Evolutionary conservation across 495 filamentous ascomycete species (phyloP), one percentile per base, ranked within the genome.

Genomic region (Peziza echinospora): DNA sequence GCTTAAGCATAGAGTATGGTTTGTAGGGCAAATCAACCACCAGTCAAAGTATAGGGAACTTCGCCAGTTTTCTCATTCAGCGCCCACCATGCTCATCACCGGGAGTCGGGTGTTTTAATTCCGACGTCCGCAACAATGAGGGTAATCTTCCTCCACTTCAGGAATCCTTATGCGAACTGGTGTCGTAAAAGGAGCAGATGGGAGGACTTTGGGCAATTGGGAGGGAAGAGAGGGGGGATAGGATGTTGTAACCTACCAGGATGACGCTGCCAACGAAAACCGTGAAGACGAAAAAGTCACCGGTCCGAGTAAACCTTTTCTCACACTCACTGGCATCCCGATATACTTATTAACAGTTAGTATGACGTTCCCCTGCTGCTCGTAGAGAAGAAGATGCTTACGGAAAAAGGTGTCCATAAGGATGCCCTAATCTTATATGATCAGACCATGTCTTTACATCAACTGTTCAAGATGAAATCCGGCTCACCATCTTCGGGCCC

Each of bases 391-490:
- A 41, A 24, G 5, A 22, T 19, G 5, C 54, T 58, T 41, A 58
- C 56, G 49, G 39, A 59, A 55, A 47, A 55, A 59, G 10, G 56
- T 55, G 47, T 58, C 56, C 50, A 59, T 49, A 28, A 59, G 43
- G 30, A 59, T 47, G 10, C 56, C 47, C 55, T 58, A 24, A 5
- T 37, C 30, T n/a, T 13, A 5, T 37, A 37, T 37, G 30, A 43
- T 39, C n/a, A 49, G 45, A 17, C 5, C 26, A 21, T 24, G 42
- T 3, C 45, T 21, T 10, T 13, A 34, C 23, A 21, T n/a, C 21
- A 49, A 30, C 6, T 10, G 7, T 22, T 9, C 22, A 5, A 26
- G n/a, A 41, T 26, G 17, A 21, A 26, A 22, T 19, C 24, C 34
- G 34, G 41, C 55, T 44, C 47, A 58, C 56, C 37, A 59, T 28